These are phyloP conservation scores for Mortierella claussenii DNA, from an alignment of 192 early-diverging fungal genomes.

Conservation along the genomic window DNA sequence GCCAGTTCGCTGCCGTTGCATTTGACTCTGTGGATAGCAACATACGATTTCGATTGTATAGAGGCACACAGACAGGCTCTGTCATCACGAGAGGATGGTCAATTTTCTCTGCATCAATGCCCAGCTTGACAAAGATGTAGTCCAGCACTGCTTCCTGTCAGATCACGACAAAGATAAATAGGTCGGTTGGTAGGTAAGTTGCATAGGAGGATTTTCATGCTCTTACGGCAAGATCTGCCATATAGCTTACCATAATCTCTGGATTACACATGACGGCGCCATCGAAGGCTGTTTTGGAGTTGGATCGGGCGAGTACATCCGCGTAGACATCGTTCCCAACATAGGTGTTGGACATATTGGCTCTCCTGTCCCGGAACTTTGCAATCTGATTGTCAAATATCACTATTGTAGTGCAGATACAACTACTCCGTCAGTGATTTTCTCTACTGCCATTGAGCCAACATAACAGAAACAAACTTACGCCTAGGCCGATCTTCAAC, in stretches of 20 bases:
- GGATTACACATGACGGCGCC: constrained; percentile 74
- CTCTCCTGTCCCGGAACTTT: constrained; percentile 71
- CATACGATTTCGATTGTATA: constrained; percentile 78
- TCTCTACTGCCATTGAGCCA: not conserved
- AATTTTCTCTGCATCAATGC: constrained; percentile 75
- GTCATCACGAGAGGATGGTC: constrained; percentile 90
- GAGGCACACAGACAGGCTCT: constrained; percentile 83
- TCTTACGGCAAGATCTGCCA: not conserved
- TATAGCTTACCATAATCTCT: constrained; percentile 72
- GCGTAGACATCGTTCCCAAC: constrained; percentile 78
- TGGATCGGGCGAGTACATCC: constrained; percentile 62
- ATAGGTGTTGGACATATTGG: constrained; percentile 53
- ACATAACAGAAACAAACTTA: constrained; percentile 33
- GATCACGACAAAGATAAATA: not conserved
- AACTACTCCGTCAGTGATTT: not conserved
- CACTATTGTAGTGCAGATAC: constrained; percentile 51
- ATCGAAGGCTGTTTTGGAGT: constrained; percentile 73
- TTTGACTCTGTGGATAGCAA: not conserved
- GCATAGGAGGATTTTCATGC: not conserved
- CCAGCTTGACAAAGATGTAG: constrained; percentile 85
- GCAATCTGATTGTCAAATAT: constrained; percentile 77
- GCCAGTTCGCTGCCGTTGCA: not conserved
- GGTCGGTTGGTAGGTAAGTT: not conserved
- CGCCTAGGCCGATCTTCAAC: constrained; percentile 66
- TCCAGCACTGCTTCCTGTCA: constrained; percentile 83